A percentile compares a stretch with the other conserved stretches of the same genome.
phyloP scores from a whole-genome alignment of 306 rosid genomes.

The Rosa rugosa region DNA sequence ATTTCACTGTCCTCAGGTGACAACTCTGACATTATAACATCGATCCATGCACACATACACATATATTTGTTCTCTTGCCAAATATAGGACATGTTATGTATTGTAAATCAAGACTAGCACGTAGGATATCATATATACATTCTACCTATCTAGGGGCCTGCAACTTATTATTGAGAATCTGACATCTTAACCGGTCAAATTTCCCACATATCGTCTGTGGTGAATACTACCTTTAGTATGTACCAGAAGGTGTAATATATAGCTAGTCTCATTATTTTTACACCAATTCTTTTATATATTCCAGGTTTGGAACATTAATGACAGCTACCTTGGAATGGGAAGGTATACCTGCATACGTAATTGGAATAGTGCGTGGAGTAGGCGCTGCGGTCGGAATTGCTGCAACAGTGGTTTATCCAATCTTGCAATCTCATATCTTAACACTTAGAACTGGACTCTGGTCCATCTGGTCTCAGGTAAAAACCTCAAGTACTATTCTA shows the following conservation, averaged over 20 bases:
- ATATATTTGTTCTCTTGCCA: too few species aligned
- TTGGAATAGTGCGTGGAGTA: conserved; percentile 72
- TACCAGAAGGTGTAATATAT: too few species aligned
- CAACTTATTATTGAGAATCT: too few species aligned
- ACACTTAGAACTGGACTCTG: conserved; percentile 79
- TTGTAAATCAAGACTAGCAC: too few species aligned
- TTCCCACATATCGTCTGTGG: too few species aligned
- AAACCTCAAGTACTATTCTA: neutral
- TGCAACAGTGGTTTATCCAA: conserved; percentile 66
- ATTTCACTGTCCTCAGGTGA: conserved; percentile 85
- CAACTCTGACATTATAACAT: neutral
- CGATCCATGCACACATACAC: too few species aligned
- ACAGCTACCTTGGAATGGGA: conserved; percentile 86
- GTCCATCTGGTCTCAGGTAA: conserved; percentile 91
- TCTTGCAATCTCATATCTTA: conserved; percentile 50
- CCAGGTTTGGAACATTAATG: conserved; percentile 92
- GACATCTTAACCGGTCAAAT: too few species aligned
- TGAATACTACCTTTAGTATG: too few species aligned
- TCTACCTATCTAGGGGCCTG: too few species aligned
- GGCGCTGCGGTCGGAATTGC: conserved; percentile 70
- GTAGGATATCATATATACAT: too few species aligned
- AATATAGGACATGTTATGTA: too few species aligned
- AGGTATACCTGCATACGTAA: conserved; percentile 74
- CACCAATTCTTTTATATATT: neutral
- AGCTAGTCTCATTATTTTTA: too few species aligned